Percentiles rank a stretch among this genome's conserved stretches.
Conservation (phyloP, 2,329 filamentous ascomycete genomes). For the Aureobasidium sp. region DNA sequence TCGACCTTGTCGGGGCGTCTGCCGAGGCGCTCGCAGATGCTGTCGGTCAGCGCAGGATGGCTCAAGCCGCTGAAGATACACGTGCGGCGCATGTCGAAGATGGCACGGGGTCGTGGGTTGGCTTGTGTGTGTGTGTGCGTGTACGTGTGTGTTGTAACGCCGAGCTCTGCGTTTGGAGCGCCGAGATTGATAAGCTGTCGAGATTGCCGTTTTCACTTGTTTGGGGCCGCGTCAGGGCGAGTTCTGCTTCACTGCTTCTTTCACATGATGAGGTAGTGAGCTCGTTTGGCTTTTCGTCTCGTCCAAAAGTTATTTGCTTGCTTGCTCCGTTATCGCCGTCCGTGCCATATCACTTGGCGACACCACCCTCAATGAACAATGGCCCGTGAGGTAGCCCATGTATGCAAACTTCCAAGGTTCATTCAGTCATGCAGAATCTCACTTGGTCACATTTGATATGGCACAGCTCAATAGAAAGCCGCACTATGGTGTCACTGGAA, state of each 20-base stretch:
- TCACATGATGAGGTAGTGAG: conserved; percentile 13
- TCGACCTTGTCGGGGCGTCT: conserved; percentile 53
- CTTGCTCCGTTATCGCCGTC: background rate
- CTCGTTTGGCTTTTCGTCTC: background rate
- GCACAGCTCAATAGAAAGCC: background rate
- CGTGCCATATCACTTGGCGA: background rate
- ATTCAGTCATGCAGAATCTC: background rate
- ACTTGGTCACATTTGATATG: background rate
- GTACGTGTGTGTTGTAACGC: too few species aligned
- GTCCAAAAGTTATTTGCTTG: conserved; percentile 3
- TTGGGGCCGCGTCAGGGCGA: conserved; percentile 1
- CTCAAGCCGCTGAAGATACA: conserved; percentile 62
- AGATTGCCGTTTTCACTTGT: too few species aligned
- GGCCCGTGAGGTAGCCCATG: too few species aligned
- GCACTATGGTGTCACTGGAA: background rate
- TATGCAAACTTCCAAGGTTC: too few species aligned
- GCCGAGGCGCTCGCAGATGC: conserved; percentile 60
- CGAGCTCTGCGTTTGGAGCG: background rate
- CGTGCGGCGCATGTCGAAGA: conserved; percentile 54
- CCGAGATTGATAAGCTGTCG: background rate
- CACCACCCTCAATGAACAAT: background rate
- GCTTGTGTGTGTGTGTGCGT: too few species aligned
- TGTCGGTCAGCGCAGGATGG: conserved; percentile 56
- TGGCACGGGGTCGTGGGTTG: background rate
- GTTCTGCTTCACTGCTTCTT: conserved; percentile 5